Evolutionary conservation across 352 stramenopile species (phyloP).

Genomic region (Pythium scleroteichum): DNA sequence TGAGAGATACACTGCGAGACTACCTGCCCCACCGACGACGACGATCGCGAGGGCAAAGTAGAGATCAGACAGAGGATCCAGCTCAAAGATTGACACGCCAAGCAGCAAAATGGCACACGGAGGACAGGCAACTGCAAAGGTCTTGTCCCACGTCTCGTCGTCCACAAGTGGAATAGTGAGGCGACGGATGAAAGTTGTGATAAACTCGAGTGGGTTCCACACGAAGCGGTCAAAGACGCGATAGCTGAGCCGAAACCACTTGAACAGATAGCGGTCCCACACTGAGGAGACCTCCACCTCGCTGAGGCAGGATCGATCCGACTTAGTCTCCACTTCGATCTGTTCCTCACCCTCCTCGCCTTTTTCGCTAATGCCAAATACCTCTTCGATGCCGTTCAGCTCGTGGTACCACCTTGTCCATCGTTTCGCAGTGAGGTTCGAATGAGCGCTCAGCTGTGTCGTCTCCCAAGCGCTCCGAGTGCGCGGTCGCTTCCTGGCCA

Average conservation of each 20-base stretch:
- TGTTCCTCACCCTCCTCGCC: slow-evolving; percentile 31
- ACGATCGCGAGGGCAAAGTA: slow-evolving; percentile 50
- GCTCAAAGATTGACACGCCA: slow-evolving; percentile 49
- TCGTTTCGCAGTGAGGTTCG: slow-evolving; percentile 49
- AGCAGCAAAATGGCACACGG: slow-evolving; percentile 62
- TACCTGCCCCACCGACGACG: slow-evolving; percentile 44
- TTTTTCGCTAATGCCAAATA: slow-evolving; percentile 33
- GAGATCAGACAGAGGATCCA: slow-evolving; percentile 45
- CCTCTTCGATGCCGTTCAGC: slow-evolving; percentile 62
- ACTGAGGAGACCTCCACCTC: neutral
- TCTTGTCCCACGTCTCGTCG: slow-evolving; percentile 82
- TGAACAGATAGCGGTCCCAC: slow-evolving; percentile 22
- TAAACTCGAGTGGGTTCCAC: slow-evolving; percentile 72
- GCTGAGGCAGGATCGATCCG: neutral
- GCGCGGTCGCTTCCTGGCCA: slow-evolving; percentile 40
- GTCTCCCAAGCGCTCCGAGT: slow-evolving; percentile 60
- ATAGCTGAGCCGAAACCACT: slow-evolving; percentile 31
- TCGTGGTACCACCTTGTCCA: slow-evolving; percentile 73
- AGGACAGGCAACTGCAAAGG: slow-evolving; percentile 63
- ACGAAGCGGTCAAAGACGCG: slow-evolving; percentile 45
- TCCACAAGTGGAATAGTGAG: slow-evolving; percentile 80
- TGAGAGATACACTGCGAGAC: slow-evolving; percentile 43
- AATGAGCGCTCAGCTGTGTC: slow-evolving; percentile 56
- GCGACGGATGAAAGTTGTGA: slow-evolving; percentile 63
- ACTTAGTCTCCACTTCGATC: neutral